Evolutionary conservation across 2,329 filamentous ascomycete species (phyloP).

Genomic region (Fusarium secorum): DNA sequence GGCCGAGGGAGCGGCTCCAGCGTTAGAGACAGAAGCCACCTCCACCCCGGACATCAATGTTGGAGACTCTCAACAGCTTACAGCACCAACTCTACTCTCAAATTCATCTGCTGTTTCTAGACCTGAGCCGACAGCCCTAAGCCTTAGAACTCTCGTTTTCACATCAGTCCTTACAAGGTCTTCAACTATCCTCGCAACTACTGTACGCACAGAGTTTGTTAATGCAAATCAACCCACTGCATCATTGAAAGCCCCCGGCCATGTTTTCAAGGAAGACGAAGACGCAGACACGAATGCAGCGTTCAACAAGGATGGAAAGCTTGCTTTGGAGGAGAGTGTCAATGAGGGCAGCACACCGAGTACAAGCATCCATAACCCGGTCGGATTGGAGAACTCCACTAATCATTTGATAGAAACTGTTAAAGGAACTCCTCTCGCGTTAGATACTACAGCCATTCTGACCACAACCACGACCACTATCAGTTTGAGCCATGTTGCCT

Average conservation of each 20-base stretch:
- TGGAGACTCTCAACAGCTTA: neutral
- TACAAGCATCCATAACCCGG: neutral
- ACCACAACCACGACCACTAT: slow-evolving; percentile 3
- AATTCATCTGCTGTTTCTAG: neutral
- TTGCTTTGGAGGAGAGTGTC: neutral
- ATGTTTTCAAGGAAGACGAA: slow-evolving; percentile 25
- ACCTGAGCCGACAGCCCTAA: neutral
- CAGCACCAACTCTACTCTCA: neutral
- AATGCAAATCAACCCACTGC: slow-evolving; percentile 5
- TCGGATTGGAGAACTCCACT: neutral
- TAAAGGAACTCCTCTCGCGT: neutral
- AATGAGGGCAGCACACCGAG: neutral
- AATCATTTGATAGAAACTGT: slow-evolving; percentile 5
- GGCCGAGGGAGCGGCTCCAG: neutral
- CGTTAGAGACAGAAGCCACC: slow-evolving; percentile 1
- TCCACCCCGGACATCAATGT: neutral
- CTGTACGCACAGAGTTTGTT: slow-evolving; percentile 27
- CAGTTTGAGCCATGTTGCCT: neutral
- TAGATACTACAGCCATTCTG: neutral
- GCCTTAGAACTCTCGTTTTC: slow-evolving; percentile 26
- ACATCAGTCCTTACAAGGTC: slow-evolving; percentile 37
- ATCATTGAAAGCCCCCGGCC: slow-evolving; percentile 5
- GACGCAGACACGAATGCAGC: neutral
- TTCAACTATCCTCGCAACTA: slow-evolving; percentile 22
- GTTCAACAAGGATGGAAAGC: slow-evolving; percentile 6